A percentile compares a stretch with the other conserved stretches of the same genome.
These are phyloP conservation scores for Colletotrichum sansevieriae DNA, from an alignment of 2,329 filamentous ascomycete species.

Conservation along the genomic window DNA sequence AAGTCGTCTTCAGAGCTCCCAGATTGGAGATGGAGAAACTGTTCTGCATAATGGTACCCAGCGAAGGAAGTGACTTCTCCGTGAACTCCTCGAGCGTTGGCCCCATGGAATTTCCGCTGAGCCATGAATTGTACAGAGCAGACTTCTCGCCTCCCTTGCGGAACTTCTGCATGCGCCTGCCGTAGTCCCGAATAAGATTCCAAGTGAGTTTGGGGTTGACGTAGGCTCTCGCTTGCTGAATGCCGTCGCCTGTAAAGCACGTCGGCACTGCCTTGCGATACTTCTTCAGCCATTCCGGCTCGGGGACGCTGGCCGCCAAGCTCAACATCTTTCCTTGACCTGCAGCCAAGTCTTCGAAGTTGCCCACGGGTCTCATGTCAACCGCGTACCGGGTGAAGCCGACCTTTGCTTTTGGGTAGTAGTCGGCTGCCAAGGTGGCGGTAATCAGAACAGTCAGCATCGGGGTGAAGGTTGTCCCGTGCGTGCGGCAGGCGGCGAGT, in stretches of 20 bases:
- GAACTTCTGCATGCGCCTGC: conserved; percentile 16
- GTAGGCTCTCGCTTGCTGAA: background rate
- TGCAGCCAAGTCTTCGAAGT: conserved; percentile 12
- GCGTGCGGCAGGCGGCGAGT: conserved; percentile 42
- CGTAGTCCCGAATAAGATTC: conserved; percentile 28
- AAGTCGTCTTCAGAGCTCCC: conserved; percentile 28
- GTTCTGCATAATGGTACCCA: conserved; percentile 26
- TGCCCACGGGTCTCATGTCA: conserved; percentile 51
- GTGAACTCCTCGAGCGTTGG: conserved; percentile 43
- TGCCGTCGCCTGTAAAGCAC: background rate
- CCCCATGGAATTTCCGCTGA: conserved; percentile 43
- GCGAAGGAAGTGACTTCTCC: conserved; percentile 27
- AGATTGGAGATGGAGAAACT: conserved; percentile 40
- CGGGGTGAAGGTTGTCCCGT: conserved; percentile 45
- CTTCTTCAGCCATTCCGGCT: conserved; percentile 20
- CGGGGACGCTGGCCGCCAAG: conserved; percentile 26
- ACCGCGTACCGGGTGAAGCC: conserved; percentile 48
- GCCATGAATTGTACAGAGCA: conserved; percentile 32
- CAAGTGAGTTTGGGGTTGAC: conserved; percentile 18
- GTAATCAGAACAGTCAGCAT: conserved; percentile 40
- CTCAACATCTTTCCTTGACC: conserved; percentile 29
- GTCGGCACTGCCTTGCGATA: conserved; percentile 23
- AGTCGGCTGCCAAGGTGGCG: conserved; percentile 42
- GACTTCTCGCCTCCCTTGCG: conserved; percentile 24
- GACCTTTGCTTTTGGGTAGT: conserved; percentile 45